Conservation (phyloP, 768 basidiomycete genomes). For the Crepidotus variabilis region DNA sequence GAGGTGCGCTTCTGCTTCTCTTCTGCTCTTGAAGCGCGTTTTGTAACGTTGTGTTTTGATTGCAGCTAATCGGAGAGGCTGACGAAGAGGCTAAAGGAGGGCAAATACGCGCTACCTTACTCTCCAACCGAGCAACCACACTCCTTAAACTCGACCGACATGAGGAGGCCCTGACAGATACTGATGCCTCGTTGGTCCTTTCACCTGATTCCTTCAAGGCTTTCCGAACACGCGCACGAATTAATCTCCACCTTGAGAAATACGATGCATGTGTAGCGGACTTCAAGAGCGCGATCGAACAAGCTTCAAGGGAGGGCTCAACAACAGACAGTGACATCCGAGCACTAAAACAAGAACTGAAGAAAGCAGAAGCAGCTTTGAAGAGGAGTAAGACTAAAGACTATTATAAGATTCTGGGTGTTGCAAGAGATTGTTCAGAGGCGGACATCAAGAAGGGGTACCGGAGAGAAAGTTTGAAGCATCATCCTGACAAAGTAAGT, state of each 20-base stretch:
- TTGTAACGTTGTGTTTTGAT: neutral
- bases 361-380: slow-evolving; percentile 76
- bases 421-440: slow-evolving; percentile 59
- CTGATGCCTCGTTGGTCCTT: slow-evolving; percentile 61
- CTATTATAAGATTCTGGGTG: slow-evolving; percentile 77
- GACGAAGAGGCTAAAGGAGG: slow-evolving; percentile 79
- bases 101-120: slow-evolving; percentile 71
- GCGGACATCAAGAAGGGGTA: slow-evolving; percentile 89
- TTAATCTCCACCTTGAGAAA: slow-evolving; percentile 68
- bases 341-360: slow-evolving; percentile 60
- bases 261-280: slow-evolving; percentile 70
- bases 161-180: slow-evolving; percentile 70
- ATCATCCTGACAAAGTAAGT: slow-evolving; percentile 79
- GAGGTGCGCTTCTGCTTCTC: slow-evolving; percentile 40
- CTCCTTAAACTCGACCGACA: slow-evolving; percentile 66
- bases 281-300: slow-evolving; percentile 77
- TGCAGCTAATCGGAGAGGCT: slow-evolving; percentile 58
- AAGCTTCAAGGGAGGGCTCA: slow-evolving; percentile 58
- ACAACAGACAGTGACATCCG: slow-evolving; percentile 56
- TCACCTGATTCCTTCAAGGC: slow-evolving; percentile 76
- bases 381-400: slow-evolving; percentile 91
- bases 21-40: neutral
- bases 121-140: slow-evolving; percentile 84
- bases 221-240: slow-evolving; percentile 80
- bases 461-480: slow-evolving; percentile 78